Conservation (phyloP, 192 early-diverging fungal genomes). For the Coemansia nantahalensis region DNA sequence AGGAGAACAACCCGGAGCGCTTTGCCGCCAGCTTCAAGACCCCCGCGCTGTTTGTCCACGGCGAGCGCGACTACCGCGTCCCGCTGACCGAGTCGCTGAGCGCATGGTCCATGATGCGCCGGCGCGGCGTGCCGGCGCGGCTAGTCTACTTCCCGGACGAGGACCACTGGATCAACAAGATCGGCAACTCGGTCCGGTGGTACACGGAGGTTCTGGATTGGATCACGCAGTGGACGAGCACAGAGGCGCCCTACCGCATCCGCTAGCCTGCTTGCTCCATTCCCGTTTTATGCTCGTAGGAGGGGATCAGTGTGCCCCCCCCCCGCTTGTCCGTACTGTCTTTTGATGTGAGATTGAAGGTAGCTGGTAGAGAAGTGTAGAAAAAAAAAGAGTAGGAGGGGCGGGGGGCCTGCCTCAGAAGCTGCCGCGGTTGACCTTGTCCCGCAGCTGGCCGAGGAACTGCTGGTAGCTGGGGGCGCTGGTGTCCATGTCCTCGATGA, state of each 20-base stretch:
- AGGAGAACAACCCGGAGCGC: constrained; percentile 67
- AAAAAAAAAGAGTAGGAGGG: no score
- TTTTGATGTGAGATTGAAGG: no score
- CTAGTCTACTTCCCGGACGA: constrained; percentile 79
- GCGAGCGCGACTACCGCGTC: constrained; percentile 69
- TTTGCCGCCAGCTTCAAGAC: constrained; percentile 71
- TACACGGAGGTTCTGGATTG: constrained; percentile 68
- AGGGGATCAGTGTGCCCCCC: no score
- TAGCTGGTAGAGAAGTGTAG: no score
- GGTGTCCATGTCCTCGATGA: constrained; percentile 91
- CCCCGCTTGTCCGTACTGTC: background rate
- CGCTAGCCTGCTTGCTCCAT: no score
- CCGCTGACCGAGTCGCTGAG: constrained; percentile 67
- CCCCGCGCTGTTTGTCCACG: constrained; percentile 77
- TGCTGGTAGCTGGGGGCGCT: constrained; percentile 74
- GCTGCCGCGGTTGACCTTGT: constrained; percentile 60
- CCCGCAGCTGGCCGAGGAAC: constrained; percentile 70
- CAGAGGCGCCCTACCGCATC: constrained; percentile 30
- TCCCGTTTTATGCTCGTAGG: no score
- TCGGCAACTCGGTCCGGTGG: constrained; percentile 73
- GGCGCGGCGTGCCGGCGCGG: constrained; percentile 64
- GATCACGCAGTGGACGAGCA: constrained; percentile 50
- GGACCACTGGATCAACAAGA: constrained; percentile 69
- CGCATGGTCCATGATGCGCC: constrained; percentile 73
- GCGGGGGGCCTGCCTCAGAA: constrained; percentile 25